Conservation (phyloP, 495 filamentous ascomycete genomes). For the Xanthoparmelia taractica region DNA sequence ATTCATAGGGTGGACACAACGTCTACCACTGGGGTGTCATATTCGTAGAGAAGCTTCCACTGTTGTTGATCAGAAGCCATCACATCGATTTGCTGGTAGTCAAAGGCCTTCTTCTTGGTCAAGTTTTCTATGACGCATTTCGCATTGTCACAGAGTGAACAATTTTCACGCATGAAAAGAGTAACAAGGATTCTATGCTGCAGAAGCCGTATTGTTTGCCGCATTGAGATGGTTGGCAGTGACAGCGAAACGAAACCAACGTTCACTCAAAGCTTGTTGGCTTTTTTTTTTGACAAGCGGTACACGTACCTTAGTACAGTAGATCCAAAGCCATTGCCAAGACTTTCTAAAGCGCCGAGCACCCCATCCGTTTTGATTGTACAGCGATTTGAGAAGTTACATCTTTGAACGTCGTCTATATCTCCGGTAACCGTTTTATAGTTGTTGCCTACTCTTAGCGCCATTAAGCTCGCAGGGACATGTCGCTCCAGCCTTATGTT, state of each 20-base stretch:
- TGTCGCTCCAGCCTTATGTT: conserved; percentile 61
- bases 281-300: too few species aligned
- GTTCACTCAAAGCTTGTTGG: too few species aligned
- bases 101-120: conserved; percentile 60
- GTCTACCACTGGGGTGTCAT: conserved; percentile 77
- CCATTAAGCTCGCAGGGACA: conserved; percentile 26
- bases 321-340: background rate
- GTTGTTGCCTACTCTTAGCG: background rate
- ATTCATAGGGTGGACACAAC: background rate
- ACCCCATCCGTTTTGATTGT: too few species aligned
- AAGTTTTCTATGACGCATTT: conserved; percentile 63
- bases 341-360: background rate
- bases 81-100: conserved; percentile 73
- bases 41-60: conserved; percentile 81
- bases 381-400: too few species aligned
- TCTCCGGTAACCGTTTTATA: too few species aligned
- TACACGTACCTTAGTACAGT: too few species aligned
- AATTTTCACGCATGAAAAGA: conserved; percentile 72
- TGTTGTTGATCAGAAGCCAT: conserved; percentile 53
- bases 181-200: conserved; percentile 62
- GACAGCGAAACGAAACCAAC: too few species aligned
- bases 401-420: too few species aligned
- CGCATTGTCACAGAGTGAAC: conserved; percentile 70
- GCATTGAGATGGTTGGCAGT: conserved; percentile 13
- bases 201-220: conserved; percentile 29